phyloP scores from a whole-genome alignment of 202 grass and related monocot species.

The Setaria italica region DNA sequence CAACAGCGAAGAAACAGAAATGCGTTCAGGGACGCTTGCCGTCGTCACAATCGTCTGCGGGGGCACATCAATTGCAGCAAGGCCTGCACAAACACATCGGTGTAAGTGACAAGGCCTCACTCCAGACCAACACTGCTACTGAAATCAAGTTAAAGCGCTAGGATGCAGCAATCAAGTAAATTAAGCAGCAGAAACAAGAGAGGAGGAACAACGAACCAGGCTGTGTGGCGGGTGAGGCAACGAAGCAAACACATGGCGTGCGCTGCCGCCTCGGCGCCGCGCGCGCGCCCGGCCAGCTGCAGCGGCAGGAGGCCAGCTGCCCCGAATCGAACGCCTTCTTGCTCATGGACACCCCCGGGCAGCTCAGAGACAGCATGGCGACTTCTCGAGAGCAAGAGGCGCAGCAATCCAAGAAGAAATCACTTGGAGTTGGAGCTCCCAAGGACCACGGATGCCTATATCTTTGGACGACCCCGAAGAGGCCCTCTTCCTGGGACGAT shows the following conservation, averaged over 20 bases:
- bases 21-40: conserved; percentile 33
- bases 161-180: background rate
- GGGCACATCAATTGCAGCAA: conserved; percentile 50
- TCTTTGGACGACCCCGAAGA: background rate
- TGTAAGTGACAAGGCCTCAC: background rate
- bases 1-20: conserved; percentile 70
- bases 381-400: background rate
- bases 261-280: conserved; percentile 52
- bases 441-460: conserved; percentile 25
- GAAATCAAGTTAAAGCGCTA: conserved; percentile 1
- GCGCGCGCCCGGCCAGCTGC: conserved; percentile 30
- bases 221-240: conserved; percentile 63
- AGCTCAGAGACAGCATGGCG: conserved; percentile 73
- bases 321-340: conserved; percentile 50
- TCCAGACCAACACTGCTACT: background rate
- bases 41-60: conserved; percentile 31
- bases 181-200: background rate
- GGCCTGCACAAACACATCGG: conserved; percentile 23
- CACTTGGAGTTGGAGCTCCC: conserved; percentile 16
- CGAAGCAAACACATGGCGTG: conserved; percentile 71
- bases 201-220: conserved; percentile 45
- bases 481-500: background rate
- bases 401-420: conserved; percentile 17
- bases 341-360: conserved; percentile 57
- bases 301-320: conserved; percentile 43